Conservation (phyloP, 2,329 filamentous ascomycete genomes). For the Hypoxylon sp. region DNA sequence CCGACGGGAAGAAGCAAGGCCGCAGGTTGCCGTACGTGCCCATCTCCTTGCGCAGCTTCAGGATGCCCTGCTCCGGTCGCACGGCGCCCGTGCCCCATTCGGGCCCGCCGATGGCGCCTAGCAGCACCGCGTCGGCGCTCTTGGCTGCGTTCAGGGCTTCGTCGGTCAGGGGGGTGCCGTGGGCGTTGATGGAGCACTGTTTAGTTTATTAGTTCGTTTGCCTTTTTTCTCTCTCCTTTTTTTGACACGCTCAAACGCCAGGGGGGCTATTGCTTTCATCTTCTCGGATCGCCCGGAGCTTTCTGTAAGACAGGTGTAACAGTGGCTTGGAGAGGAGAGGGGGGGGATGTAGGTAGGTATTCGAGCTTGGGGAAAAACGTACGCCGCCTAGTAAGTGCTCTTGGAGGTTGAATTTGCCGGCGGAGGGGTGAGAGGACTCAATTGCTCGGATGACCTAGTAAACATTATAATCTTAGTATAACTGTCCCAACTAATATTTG, state of each 20-base stretch:
- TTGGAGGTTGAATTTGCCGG: constrained; percentile 85
- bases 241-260: too few species aligned
- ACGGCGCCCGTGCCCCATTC: constrained; percentile 92
- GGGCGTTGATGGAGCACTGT: constrained; percentile 87
- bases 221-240: too few species aligned
- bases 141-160: constrained; percentile 85
- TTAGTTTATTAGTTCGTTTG: neutral
- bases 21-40: constrained; percentile 93
- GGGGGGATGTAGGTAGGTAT: constrained; percentile 18
- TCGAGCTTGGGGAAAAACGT: constrained; percentile 20
- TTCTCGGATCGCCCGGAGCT: neutral
- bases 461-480: constrained; percentile 7
- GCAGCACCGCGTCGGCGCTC: constrained; percentile 85
- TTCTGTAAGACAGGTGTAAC: too few species aligned
- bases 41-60: constrained; percentile 92
- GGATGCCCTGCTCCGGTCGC: constrained; percentile 90
- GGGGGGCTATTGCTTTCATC: too few species aligned
- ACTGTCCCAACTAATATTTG: neutral
- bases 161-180: constrained; percentile 81
- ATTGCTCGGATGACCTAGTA: constrained; percentile 80
- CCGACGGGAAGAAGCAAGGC: constrained; percentile 94
- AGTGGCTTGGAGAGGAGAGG: constrained; percentile 4
- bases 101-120: constrained; percentile 95
- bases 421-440: constrained; percentile 73
- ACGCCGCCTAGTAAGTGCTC: constrained; percentile 89